Conservation (phyloP, 2,329 filamentous ascomycete species). For the Xylaria polymorpha region DNA sequence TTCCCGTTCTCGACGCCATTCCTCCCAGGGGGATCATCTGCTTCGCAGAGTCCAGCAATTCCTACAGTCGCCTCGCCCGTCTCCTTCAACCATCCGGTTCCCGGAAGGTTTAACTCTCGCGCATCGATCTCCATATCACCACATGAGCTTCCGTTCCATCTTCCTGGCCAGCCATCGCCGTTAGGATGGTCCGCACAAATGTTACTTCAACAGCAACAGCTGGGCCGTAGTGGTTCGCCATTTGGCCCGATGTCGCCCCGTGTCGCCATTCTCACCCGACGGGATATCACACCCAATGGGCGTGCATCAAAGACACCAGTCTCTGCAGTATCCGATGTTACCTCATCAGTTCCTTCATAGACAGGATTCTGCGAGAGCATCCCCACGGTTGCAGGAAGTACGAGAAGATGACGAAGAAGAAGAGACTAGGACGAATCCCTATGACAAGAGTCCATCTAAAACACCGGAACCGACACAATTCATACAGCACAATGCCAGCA, state of each 20-base stretch:
- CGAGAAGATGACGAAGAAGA: slow-evolving; percentile 80
- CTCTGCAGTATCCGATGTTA: slow-evolving; percentile 67
- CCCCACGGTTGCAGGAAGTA: slow-evolving; percentile 75
- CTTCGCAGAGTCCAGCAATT: slow-evolving; percentile 71
- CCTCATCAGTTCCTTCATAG: slow-evolving; percentile 67
- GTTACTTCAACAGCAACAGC: slow-evolving; percentile 62
- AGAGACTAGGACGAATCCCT: slow-evolving; percentile 59
- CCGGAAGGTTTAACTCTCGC: slow-evolving; percentile 73
- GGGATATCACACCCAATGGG: slow-evolving; percentile 58
- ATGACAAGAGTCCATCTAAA: slow-evolving; percentile 63
- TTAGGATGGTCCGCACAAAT: slow-evolving; percentile 69
- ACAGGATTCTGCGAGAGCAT: slow-evolving; percentile 65
- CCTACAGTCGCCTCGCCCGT: slow-evolving; percentile 77
- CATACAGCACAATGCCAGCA: slow-evolving; percentile 75
- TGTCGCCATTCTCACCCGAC: slow-evolving; percentile 71
- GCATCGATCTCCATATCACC: slow-evolving; percentile 77
- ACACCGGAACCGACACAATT: slow-evolving; percentile 63
- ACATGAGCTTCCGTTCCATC: slow-evolving; percentile 74
- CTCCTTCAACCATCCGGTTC: slow-evolving; percentile 69
- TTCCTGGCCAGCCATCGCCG: slow-evolving; percentile 71
- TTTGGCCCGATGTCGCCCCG: slow-evolving; percentile 72
- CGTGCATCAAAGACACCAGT: slow-evolving; percentile 68
- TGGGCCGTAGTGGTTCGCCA: slow-evolving; percentile 72
- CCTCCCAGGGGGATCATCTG: slow-evolving; percentile 69
- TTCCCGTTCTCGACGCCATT: slow-evolving; percentile 70